A percentile compares a stretch with the other conserved stretches of the same genome.
Conservation (phyloP, 2,329 filamentous ascomycete genomes). For the Claviceps sp. region DNA sequence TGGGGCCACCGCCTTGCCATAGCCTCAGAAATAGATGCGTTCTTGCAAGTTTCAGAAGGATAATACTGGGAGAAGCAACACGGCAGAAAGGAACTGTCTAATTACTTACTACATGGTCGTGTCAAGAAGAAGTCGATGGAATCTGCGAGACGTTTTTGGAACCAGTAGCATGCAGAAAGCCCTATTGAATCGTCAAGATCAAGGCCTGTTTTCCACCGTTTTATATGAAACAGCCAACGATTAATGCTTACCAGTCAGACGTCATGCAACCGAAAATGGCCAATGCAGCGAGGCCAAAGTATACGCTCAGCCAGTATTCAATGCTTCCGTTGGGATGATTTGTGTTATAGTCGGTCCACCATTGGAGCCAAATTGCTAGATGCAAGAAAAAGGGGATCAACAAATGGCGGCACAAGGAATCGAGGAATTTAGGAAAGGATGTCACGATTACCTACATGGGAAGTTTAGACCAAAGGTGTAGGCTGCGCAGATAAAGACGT, state of each 20-base stretch:
- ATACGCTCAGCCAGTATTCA: conserved; percentile 12
- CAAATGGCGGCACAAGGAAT: background rate
- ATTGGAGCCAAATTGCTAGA: conserved; percentile 13
- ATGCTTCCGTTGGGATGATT: conserved; percentile 8
- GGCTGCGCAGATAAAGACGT: conserved; percentile 8
- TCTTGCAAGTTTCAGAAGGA: background rate
- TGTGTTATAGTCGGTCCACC: conserved; percentile 12
- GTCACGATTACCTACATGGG: conserved; percentile 6
- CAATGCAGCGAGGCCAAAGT: conserved; percentile 7
- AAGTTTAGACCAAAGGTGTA: conserved; percentile 12
- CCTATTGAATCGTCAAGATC: conserved; percentile 1
- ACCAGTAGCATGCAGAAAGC: conserved; percentile 14
- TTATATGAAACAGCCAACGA: background rate
- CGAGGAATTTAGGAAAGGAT: too few species aligned
- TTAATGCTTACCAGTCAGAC: conserved; percentile 7
- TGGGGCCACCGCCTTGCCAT: background rate
- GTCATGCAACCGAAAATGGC: conserved; percentile 8
- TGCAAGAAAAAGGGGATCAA: background rate
- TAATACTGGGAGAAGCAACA: background rate
- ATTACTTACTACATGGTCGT: conserved; percentile 17
- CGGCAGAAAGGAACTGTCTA: background rate
- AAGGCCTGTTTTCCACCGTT: background rate
- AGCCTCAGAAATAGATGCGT: too few species aligned
- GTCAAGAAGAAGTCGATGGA: conserved; percentile 12
- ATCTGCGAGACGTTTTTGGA: conserved; percentile 14